Evolutionary conservation across 2,329 filamentous ascomycete species (phyloP).

Genomic region (Metarhizium sp.): DNA sequence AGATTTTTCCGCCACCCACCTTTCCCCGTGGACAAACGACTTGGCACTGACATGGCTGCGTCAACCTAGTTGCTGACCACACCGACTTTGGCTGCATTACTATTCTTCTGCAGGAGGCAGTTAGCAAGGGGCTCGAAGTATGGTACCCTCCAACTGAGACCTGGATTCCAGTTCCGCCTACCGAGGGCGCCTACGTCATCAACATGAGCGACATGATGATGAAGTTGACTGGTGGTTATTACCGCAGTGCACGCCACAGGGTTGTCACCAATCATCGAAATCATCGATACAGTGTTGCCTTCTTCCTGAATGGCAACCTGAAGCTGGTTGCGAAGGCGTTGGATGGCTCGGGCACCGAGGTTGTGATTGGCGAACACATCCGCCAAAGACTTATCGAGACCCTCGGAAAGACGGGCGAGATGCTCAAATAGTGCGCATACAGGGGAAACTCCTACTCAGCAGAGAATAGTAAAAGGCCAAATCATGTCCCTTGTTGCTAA

Average conservation of each 20-base stretch:
- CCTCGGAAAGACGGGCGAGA: constrained; percentile 2
- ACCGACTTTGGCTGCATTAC: constrained; percentile 20
- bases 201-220: constrained; percentile 28
- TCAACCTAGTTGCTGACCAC: constrained; percentile 16
- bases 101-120: constrained; percentile 18
- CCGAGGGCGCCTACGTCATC: constrained; percentile 22
- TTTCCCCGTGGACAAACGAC: neutral
- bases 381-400: constrained; percentile 3
- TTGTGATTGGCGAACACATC: constrained; percentile 5
- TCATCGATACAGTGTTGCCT: constrained; percentile 18
- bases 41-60: too few relatives aligned
- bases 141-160: constrained; percentile 16
- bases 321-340: constrained; percentile 2
- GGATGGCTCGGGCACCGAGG: constrained; percentile 2
- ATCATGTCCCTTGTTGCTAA: too few relatives aligned
- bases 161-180: constrained; percentile 20
- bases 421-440: constrained; percentile 2
- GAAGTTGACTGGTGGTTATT: constrained; percentile 20
- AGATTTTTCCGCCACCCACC: too few relatives aligned
- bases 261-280: constrained; percentile 16
- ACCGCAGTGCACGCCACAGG: constrained; percentile 20
- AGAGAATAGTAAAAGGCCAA: too few relatives aligned
- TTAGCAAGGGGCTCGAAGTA: constrained; percentile 17
- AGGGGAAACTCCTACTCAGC: neutral
- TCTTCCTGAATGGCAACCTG: constrained; percentile 17